Percentiles rank a stretch among this genome's conserved stretches.
Evolutionary conservation across 257 asterid species (phyloP).

Genomic region (Plantago ovata): DNA sequence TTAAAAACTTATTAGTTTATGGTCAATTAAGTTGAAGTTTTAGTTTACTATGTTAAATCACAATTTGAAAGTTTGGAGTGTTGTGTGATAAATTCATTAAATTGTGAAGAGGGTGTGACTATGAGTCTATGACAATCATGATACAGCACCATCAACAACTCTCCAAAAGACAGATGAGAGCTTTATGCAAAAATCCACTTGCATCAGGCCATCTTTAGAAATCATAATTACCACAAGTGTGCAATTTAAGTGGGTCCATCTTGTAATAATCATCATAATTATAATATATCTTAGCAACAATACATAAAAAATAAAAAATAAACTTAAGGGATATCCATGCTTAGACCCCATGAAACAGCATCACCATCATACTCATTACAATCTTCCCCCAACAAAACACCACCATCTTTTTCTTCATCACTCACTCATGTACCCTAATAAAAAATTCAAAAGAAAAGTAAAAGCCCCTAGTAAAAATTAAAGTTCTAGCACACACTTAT

Average conservation of each 20-base stretch:
- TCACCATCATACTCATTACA: conserved; percentile 39
- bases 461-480: conserved; percentile 21
- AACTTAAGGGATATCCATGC: conserved; percentile 35
- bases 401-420: conserved; percentile 6
- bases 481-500: conserved; percentile 42
- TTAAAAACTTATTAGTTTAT: too few species aligned
- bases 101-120: too few species aligned
- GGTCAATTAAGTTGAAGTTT: too few species aligned
- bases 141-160: conserved; percentile 29
- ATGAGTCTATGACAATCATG: conserved; percentile 14
- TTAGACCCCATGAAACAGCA: conserved; percentile 36
- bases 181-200: conserved; percentile 18
- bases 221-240: conserved; percentile 19
- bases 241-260: conserved; percentile 26
- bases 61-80: too few species aligned
- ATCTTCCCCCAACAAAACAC: conserved; percentile 21
- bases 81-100: too few species aligned
- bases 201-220: conserved; percentile 22
- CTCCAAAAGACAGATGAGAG: conserved; percentile 12
- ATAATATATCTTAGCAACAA: conserved; percentile 25
- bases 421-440: conserved; percentile 42
- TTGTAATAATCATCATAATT: conserved; percentile 12
- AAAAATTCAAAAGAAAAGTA: conserved; percentile 13
- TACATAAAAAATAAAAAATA: conserved; percentile 32
- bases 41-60: too few species aligned